Evolutionary conservation across 2,329 filamentous ascomycete genomes (phyloP), one percentile per base, ranked within the genome.

Genomic region (Exophiala sideris): DNA sequence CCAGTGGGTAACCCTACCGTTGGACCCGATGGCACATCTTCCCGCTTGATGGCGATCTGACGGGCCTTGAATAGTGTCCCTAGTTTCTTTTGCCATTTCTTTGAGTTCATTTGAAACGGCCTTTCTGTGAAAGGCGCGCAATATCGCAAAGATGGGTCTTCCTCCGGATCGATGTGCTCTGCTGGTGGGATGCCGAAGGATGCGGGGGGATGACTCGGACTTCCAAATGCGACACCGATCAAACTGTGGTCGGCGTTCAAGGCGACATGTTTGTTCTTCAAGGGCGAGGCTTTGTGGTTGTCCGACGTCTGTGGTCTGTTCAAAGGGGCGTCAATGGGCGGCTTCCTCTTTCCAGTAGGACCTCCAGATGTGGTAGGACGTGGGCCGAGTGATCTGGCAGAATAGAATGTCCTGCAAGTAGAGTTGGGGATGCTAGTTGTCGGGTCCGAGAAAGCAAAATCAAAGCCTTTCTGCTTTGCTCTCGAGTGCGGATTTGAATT

Each of bases 221-320:
- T 90, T 32, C 87, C 87, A 52, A 90, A 71, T 1, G 87, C 87
- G 78, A 91, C 85, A 8, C 88, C 88, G 57, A 91, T 90, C 62
- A 74, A 76, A 57, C 74, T 71, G 41, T 75, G 74, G 6, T 73
- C 70, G 12, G 50, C 40, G 36, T 36, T 52, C 14, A 52, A 45
- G 18, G 50, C 32, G 32, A 40, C 52, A 59, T 57, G 44, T 32
- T 35, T n/a, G 38, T 38, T 29, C 40, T 52, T 44, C 14, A 49
- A 42, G 12, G 50, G 38, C n/a, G 44, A 49, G 14, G 50, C 44
- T 45, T 46, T 52, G 16, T 57, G 51, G 34, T 45, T 35, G 12
- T 62, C 59, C 4, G 59, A 56, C 21, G 59, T 59, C 18, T n/a
- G 45, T 21, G 59, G 59, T 50, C 59, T 57, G 5, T 16, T 32